Evolutionary conservation across 2,329 filamentous ascomycete genomes (phyloP), one percentile per base, ranked within the genome.

Genomic region (Aspergillus proliferans): DNA sequence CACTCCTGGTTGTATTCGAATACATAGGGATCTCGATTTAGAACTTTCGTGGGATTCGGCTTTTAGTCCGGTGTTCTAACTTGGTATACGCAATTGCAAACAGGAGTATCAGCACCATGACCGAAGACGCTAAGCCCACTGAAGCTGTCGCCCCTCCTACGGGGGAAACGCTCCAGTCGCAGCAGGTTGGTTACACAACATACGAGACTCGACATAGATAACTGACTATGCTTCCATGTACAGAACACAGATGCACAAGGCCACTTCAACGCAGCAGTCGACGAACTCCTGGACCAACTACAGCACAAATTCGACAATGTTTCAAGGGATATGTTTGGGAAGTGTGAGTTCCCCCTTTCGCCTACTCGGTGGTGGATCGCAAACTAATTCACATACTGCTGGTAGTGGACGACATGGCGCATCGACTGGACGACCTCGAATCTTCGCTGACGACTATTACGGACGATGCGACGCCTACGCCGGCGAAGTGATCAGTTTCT

Each of bases 361-460:
- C 10, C 19, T 22, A 22, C 22, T 22, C 6, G 22, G 15, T 14
- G 10, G 7, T 38, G 18, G 4, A 12, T 21, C 4, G 9, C 14
- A 12, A 15, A 8, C 14, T 9, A 9, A 15, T 7, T 39, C 48
- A 46, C 33, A 36, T 22, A 34, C 36, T 38, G 15, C 18, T 46
- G 40, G 22, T 52, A 95, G 90, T 96, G 87, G 91, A 95, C 64
- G 90, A 95, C 55, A 95, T 96, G 90, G 87, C 88, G 12, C 79
- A 86, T 52, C 82, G 91, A 22, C 73, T 96, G 19, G 91, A 96
- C 65, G 88, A 84, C 50, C 78, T 96, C 9, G 91, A 94, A 67
- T 77, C 85, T 21, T 84, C 85, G 12, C 76, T 94, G 41, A 77
- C 81, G 59, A 77, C 80, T 36, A 78, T 75, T 50, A 81, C 58